A percentile compares a stretch with the other conserved stretches of the same genome.
These are phyloP conservation scores for Brassica balearica DNA, from an alignment of 441 rosid species.

Conservation along the genomic window DNA sequence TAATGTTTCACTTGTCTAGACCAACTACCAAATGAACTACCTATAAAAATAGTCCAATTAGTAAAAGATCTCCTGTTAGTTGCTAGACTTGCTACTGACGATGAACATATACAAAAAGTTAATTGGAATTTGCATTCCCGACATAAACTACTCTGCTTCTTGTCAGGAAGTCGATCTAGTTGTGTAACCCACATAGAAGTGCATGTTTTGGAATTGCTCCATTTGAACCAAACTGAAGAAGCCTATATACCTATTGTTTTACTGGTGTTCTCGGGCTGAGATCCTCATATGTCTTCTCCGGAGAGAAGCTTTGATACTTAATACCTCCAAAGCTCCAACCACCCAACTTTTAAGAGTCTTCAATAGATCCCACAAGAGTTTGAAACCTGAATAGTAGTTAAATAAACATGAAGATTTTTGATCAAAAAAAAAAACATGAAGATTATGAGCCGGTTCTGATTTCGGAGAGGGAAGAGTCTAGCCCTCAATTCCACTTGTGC, in stretches of 20 bases:
- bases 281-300: background rate
- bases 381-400: background rate
- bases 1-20: no score
- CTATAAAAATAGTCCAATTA: background rate
- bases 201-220: background rate
- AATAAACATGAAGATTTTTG: background rate
- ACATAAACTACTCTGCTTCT: background rate
- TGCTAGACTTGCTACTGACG: background rate
- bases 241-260: background rate
- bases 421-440: no score
- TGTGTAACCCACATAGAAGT: background rate
- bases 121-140: background rate
- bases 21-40: background rate
- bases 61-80: background rate
- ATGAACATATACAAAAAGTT: background rate
- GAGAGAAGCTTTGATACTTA: background rate
- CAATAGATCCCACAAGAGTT: background rate
- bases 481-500: background rate
- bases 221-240: slow-evolving; percentile 2
- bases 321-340: background rate
- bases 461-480: background rate
- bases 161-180: background rate
- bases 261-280: background rate
- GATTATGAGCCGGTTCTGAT: background rate
- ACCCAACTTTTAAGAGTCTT: background rate